Percentiles rank a stretch among this genome's conserved stretches.
phyloP scores from a whole-genome alignment of 2,329 filamentous ascomycete species.

The Pezicula neosporulosa region DNA sequence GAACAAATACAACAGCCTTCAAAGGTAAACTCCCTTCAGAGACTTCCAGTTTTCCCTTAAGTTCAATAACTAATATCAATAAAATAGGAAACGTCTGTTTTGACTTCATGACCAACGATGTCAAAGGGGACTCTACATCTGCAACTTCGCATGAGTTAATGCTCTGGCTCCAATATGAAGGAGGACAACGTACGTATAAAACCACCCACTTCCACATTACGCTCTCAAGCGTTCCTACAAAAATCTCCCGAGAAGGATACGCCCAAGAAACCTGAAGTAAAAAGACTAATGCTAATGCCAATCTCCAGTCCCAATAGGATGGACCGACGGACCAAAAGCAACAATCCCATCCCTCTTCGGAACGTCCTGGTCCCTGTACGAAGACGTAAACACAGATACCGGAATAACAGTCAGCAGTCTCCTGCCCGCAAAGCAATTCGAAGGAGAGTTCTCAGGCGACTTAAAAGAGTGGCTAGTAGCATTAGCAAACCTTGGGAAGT shows the following conservation, averaged over 20 bases:
- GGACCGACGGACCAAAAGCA: slow-evolving; percentile 28
- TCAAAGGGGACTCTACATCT: slow-evolving; percentile 38
- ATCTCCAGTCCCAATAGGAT: slow-evolving; percentile 35
- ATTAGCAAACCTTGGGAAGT: slow-evolving; percentile 33
- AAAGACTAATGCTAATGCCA: too few relatives aligned
- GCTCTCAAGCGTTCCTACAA: too few relatives aligned
- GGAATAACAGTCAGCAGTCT: slow-evolving; percentile 38
- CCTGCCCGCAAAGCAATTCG: slow-evolving; percentile 34
- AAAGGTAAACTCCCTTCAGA: slow-evolving; percentile 22
- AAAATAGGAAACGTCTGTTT: slow-evolving; percentile 33
- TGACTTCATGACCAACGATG: slow-evolving; percentile 41
- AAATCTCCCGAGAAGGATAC: too few relatives aligned
- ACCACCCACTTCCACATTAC: too few relatives aligned
- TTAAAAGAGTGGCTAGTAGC: slow-evolving; percentile 39
- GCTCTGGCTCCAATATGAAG: slow-evolving; percentile 42
- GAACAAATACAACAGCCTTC: slow-evolving; percentile 36
- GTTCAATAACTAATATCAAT: too few relatives aligned
- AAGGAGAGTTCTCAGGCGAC: slow-evolving; percentile 34
- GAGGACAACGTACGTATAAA: slow-evolving; percentile 28
- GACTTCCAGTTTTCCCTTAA: too few relatives aligned
- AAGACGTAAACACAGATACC: slow-evolving; percentile 37
- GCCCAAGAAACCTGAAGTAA: too few relatives aligned
- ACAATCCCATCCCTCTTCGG: slow-evolving; percentile 33
- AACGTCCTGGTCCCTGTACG: slow-evolving; percentile 38
- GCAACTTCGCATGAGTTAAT: slow-evolving; percentile 36